A percentile compares a stretch with the other conserved stretches of the same genome.
Evolutionary conservation across 495 filamentous ascomycete species (phyloP).

Genomic region (Penicillium cinerascens): DNA sequence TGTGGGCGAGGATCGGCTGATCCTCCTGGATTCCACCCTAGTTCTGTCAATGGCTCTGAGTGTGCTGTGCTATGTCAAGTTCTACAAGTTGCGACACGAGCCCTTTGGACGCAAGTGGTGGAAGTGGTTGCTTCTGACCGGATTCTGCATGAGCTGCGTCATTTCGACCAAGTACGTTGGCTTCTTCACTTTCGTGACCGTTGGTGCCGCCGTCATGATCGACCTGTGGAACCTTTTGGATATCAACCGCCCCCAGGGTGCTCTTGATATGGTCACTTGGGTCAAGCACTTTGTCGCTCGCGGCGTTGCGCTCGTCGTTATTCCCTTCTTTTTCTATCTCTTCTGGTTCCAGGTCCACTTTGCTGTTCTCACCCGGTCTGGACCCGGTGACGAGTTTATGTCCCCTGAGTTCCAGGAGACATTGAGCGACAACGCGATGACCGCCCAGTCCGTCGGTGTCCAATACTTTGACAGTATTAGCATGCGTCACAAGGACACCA

Average conservation of each 20-base stretch:
- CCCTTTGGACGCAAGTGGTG: constrained; percentile 96
- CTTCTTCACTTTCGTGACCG: constrained; percentile 94
- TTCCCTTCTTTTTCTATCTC: constrained; percentile 95
- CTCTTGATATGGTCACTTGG: constrained; percentile 73
- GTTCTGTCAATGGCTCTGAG: constrained; percentile 95
- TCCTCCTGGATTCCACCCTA: constrained; percentile 89
- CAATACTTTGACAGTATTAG: constrained; percentile 88
- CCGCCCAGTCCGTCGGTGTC: constrained; percentile 76
- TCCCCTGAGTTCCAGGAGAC: constrained; percentile 97
- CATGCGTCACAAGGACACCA: constrained; percentile 94
- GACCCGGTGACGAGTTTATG: constrained; percentile 98
- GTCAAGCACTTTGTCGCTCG: constrained; percentile 88
- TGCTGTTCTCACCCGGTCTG: constrained; percentile 78
- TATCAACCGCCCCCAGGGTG: constrained; percentile 73
- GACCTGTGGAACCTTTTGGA: constrained; percentile 95
- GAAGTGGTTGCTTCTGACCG: constrained; percentile 97
- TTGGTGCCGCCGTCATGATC: constrained; percentile 87
- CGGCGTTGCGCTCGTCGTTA: constrained; percentile 72
- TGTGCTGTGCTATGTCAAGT: constrained; percentile 88
- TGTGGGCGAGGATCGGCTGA: constrained; percentile 93
- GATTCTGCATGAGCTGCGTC: constrained; percentile 90
- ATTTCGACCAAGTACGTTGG: constrained; percentile 99
- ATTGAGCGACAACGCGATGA: constrained; percentile 88
- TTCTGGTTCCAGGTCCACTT: constrained; percentile 99
- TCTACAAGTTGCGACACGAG: constrained; percentile 92